Evolutionary conservation across 2,329 filamentous ascomycete genomes (phyloP).

Genomic region (Arthrocladium fulminans): DNA sequence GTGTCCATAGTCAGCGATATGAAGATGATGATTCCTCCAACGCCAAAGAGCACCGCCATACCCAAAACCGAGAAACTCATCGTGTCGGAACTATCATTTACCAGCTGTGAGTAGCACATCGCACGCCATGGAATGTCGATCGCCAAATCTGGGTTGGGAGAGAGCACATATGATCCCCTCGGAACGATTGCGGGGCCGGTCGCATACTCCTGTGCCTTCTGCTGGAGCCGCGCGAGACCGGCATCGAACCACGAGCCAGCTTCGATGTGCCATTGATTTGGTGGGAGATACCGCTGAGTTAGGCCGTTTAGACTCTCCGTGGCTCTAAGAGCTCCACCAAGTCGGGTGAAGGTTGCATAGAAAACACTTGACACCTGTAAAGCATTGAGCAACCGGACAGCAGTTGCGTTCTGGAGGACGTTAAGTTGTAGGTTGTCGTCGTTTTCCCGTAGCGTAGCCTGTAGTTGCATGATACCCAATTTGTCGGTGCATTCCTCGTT

Average conservation of each 20-base stretch:
- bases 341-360: not conserved
- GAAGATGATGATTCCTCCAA: slow-evolving; percentile 17
- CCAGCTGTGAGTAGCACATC: slow-evolving; percentile 19
- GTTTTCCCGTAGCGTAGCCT: not conserved
- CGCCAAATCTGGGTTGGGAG: not conserved
- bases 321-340: slow-evolving; percentile 3
- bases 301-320: not conserved
- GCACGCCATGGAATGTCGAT: not conserved
- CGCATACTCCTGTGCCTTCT: slow-evolving; percentile 3
- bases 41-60: slow-evolving; percentile 19
- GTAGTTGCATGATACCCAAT: slow-evolving; percentile 1
- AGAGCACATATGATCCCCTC: slow-evolving; percentile 2
- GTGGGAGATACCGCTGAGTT: not conserved
- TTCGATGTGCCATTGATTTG: slow-evolving; percentile 13
- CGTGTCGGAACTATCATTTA: slow-evolving; percentile 13
- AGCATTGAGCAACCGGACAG: not conserved
- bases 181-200: slow-evolving; percentile 2
- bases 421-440: not conserved
- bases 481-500: slow-evolving; percentile 3
- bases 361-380: not conserved
- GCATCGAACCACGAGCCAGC: slow-evolving; percentile 10
- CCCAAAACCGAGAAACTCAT: slow-evolving; percentile 22
- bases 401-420: not conserved
- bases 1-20: slow-evolving; percentile 15
- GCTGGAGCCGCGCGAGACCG: slow-evolving; percentile 10